A percentile compares a stretch with the other conserved stretches of the same genome.
Conservation (phyloP, 352 stramenopile species). For the Phytopythium aichiense region DNA sequence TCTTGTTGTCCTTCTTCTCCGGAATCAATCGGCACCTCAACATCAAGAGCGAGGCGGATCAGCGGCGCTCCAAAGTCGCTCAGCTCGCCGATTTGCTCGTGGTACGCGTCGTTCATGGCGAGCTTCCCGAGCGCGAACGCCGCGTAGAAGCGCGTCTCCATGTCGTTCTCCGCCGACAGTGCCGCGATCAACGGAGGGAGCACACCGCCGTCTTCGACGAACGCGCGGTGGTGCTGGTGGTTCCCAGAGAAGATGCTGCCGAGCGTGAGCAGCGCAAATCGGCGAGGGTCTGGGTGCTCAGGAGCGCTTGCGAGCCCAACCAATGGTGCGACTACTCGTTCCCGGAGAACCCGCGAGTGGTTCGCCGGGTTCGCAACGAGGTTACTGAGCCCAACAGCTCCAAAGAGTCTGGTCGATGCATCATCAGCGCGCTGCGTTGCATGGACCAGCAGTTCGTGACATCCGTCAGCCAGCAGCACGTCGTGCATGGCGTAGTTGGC, state of each 20-base stretch:
- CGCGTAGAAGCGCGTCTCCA: slow-evolving; percentile 92
- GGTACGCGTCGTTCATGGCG: slow-evolving; percentile 67
- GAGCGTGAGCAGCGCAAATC: slow-evolving; percentile 82
- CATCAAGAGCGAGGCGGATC: slow-evolving; percentile 56
- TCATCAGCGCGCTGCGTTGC: slow-evolving; percentile 55
- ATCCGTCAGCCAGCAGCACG: slow-evolving; percentile 68
- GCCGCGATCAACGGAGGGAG: slow-evolving; percentile 68
- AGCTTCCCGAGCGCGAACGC: slow-evolving; percentile 94
- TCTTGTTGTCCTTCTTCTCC: neutral
- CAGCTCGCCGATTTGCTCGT: slow-evolving; percentile 53
- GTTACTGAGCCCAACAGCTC: slow-evolving; percentile 88
- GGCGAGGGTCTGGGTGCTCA: slow-evolving; percentile 39
- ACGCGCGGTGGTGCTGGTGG: slow-evolving; percentile 50
- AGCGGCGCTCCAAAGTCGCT: slow-evolving; percentile 46
- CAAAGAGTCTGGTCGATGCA: slow-evolving; percentile 78
- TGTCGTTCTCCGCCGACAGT: slow-evolving; percentile 55
- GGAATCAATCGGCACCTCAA: slow-evolving; percentile 14
- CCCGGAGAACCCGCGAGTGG: slow-evolving; percentile 66
- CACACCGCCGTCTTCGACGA: slow-evolving; percentile 59
- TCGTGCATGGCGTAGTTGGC: slow-evolving; percentile 88
- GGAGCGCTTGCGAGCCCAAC: slow-evolving; percentile 45
- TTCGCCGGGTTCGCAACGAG: slow-evolving; percentile 82
- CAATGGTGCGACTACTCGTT: slow-evolving; percentile 54
- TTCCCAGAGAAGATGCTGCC: slow-evolving; percentile 76
- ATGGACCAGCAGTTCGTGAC: slow-evolving; percentile 78